Conservation (phyloP, 305 asterid species). For the Solanum hybrid region DNA sequence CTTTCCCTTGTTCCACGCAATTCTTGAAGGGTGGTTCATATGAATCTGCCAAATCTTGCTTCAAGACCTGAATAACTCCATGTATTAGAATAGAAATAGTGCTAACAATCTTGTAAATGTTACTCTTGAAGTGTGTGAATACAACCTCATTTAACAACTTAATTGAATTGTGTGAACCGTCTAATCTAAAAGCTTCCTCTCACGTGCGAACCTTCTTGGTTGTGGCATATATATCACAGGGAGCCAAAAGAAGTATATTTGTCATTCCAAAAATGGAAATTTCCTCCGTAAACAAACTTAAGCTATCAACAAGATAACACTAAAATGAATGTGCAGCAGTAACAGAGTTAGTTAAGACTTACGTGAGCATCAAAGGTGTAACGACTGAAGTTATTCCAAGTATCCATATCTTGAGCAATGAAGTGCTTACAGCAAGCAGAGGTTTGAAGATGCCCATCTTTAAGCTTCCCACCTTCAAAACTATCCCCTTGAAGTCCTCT, state of each 20-base stretch:
- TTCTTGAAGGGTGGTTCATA: slow-evolving; percentile 63
- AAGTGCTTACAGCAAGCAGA: slow-evolving; percentile 86
- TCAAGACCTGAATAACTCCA: slow-evolving; percentile 33
- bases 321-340: not conserved
- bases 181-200: not conserved
- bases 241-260: not conserved
- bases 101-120: not conserved
- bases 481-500: slow-evolving; percentile 72
- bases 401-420: slow-evolving; percentile 81
- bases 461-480: slow-evolving; percentile 39
- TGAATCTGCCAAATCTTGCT: slow-evolving; percentile 70
- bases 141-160: not conserved
- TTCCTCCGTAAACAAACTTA: not conserved
- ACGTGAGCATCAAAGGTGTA: slow-evolving; percentile 54
- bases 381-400: slow-evolving; percentile 57
- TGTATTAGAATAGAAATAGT: not conserved
- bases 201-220: not conserved
- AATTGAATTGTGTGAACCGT: not conserved
- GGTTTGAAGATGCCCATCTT: slow-evolving; percentile 39
- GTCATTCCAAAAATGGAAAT: not conserved
- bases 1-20: slow-evolving; percentile 49
- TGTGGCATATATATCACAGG: not conserved
- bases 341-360: not conserved
- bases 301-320: not conserved
- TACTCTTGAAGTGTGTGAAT: not conserved